These are phyloP conservation scores for Tuber calosporum DNA, from an alignment of 495 filamentous ascomycete species.

Conservation along the genomic window DNA sequence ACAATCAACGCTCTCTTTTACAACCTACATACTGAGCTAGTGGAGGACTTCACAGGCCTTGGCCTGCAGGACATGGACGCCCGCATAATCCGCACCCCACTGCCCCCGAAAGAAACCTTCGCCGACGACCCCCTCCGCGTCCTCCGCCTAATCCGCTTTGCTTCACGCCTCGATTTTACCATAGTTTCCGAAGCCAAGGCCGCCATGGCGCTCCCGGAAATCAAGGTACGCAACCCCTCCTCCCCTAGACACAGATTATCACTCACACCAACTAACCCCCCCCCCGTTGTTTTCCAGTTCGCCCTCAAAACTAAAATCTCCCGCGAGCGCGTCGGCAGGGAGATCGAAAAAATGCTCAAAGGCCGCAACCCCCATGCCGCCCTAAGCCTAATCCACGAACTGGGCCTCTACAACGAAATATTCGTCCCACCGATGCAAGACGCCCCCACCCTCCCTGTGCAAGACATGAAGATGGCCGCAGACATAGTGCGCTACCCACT, in stretches of 20 bases:
- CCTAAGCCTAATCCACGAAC: constrained; percentile 63
- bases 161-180: constrained; percentile 68
- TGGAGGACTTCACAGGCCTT: constrained; percentile 76
- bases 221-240: constrained; percentile 42
- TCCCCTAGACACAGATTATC: constrained; percentile 1
- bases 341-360: constrained; percentile 84
- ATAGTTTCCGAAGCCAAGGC: constrained; percentile 61
- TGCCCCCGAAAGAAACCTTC: constrained; percentile 88
- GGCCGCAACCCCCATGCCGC: constrained; percentile 62
- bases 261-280: constrained; percentile 10
- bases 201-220: constrained; percentile 67
- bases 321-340: constrained; percentile 73
- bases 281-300: constrained; percentile 43
- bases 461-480: constrained; percentile 26
- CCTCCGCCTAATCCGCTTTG: constrained; percentile 83
- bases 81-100: constrained; percentile 71
- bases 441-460: constrained; percentile 40
- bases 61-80: constrained; percentile 68
- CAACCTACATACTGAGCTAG: constrained; percentile 65
- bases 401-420: constrained; percentile 70
- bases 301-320: constrained; percentile 85
- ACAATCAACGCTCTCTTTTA: constrained; percentile 96
- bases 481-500: not conserved
- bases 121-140: constrained; percentile 87
- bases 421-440: constrained; percentile 59